Base-by-base conservation (phyloP, 1,284 basidiomycete genomes). In the Apiotrichum gamsii region DNA sequence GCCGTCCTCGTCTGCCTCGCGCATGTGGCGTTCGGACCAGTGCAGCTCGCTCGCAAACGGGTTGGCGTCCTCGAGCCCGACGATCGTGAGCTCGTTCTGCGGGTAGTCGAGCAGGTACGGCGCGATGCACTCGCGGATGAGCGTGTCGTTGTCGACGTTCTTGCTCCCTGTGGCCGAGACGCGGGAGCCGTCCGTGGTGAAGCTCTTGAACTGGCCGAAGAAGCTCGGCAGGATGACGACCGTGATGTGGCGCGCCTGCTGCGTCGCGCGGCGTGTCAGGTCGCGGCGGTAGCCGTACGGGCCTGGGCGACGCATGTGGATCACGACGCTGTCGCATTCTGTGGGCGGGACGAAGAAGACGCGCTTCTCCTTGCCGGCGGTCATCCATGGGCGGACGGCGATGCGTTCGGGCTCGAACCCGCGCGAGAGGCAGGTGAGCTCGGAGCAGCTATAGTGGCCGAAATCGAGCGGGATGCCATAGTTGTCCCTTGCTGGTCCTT, bases 61-160 rank as follows among this genome's bases (percentile, higher is more conserved):
- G 28, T 43, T 42, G 24, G 25, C 16, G 16, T 43, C 23, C 16
- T 51, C 49, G 4, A 51, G 28, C 8, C 49, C 49, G 16, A 51
- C 49, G 11, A 51, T 39, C 1, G 31, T 32, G 21, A 42, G 10
- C 9, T 2, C 9, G 31, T 33, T 14, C 14, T 42, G 9, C 1
- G 29, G 19, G 18, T 32, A 3, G 3, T 3, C 14, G 13, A 37
- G 36, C 13, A 37, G 5, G 36, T 37, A 37, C 23, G 36, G 36
- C 15, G 20, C 19, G 19, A 23, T 23, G 4, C 39, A 13, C 10
- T 31, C 16, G 39, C 11, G 5, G 8, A 31, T 40, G 21, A 37
- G 36, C 23, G 36, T 24, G 36, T 37, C 36, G 23, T 37, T 37
- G 36, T 24, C 23, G 14, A 10, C 20, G 23, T 21, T 37, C 36